Conservation (phyloP, 352 stramenopile species). For the Phytophthora vignae region DNA sequence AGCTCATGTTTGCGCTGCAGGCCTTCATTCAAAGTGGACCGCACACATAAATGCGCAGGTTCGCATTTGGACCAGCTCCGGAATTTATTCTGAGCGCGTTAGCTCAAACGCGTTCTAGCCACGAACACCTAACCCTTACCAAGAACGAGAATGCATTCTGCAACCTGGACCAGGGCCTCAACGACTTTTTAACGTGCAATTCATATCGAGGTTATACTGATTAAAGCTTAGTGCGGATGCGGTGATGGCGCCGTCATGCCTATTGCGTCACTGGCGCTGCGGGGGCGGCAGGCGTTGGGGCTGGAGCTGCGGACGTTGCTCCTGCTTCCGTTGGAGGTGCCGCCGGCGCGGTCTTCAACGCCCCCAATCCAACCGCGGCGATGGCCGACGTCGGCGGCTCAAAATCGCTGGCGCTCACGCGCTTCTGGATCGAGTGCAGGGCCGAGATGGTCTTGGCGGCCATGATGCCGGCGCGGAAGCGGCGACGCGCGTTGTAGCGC, state of each 20-base stretch:
- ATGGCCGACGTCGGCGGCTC: conserved; percentile 31
- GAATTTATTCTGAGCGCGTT: too few species aligned
- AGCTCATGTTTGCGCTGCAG: too few species aligned
- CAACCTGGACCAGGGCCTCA: too few species aligned
- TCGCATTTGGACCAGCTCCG: too few species aligned
- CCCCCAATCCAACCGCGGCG: conserved; percentile 17
- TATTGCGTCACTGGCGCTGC: conserved; percentile 27
- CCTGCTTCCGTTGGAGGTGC: conserved; percentile 13
- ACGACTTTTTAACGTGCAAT: background rate
- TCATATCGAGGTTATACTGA: background rate
- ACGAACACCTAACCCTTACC: too few species aligned
- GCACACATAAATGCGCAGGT: too few species aligned
- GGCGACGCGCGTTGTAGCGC: conserved; percentile 83
- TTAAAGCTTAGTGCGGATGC: background rate
- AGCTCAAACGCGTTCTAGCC: too few species aligned
- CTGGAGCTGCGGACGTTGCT: background rate
- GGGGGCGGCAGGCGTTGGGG: conserved; percentile 1
- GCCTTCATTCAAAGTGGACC: too few species aligned
- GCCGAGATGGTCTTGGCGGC: conserved; percentile 74
- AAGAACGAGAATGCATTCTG: too few species aligned
- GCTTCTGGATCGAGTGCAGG: conserved; percentile 59
- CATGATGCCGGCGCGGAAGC: conserved; percentile 86
- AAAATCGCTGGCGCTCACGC: conserved; percentile 45
- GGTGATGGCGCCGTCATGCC: too few species aligned
- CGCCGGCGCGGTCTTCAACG: conserved; percentile 12